A percentile compares a stretch with the other conserved stretches of the same genome.
Conservation (phyloP, 139 green algal species). For the Chlorella sp. region DNA sequence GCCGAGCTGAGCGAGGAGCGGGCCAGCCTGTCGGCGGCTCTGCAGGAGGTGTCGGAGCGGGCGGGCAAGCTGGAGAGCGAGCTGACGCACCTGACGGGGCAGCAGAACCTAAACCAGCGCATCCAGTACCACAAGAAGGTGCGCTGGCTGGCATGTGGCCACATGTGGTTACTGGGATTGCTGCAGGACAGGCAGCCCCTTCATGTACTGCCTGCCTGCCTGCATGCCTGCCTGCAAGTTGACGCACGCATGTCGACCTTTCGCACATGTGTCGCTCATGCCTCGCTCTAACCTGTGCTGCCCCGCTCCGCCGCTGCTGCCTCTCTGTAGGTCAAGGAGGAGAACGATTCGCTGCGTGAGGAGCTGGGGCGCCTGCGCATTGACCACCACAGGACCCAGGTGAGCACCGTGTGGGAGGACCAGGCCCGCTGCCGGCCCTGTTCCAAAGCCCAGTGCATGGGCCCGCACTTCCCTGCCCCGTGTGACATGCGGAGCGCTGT, state of each 20-base stretch:
- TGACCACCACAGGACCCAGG: conserved; percentile 19
- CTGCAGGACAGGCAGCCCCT: not conserved
- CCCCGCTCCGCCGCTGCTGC: no score
- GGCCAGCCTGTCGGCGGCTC: not conserved
- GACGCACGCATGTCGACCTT: no score
- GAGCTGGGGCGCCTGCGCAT: conserved; percentile 40
- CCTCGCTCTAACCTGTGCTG: no score
- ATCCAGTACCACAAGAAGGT: conserved; percentile 53
- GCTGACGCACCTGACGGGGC: conserved; percentile 42
- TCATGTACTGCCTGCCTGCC: no score
- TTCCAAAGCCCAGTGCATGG: no score
- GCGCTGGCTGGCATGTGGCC: not conserved
- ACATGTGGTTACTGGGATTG: not conserved
- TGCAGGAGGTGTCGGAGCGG: conserved; percentile 15
- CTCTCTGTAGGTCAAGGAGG: conserved; percentile 40
- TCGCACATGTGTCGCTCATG: no score
- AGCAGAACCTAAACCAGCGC: conserved; percentile 56
- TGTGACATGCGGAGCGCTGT: no score
- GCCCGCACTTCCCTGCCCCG: no score
- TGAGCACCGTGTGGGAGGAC: not conserved
- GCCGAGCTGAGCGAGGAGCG: conserved; percentile 14
- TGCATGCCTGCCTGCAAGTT: no score
- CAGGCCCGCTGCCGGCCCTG: not conserved
- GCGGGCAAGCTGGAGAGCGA: conserved; percentile 33
- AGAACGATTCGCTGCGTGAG: conserved; percentile 38